Evolutionary conservation across 2,329 filamentous ascomycete species (phyloP).

Genomic region (Hymenoscyphus fraxineus): DNA sequence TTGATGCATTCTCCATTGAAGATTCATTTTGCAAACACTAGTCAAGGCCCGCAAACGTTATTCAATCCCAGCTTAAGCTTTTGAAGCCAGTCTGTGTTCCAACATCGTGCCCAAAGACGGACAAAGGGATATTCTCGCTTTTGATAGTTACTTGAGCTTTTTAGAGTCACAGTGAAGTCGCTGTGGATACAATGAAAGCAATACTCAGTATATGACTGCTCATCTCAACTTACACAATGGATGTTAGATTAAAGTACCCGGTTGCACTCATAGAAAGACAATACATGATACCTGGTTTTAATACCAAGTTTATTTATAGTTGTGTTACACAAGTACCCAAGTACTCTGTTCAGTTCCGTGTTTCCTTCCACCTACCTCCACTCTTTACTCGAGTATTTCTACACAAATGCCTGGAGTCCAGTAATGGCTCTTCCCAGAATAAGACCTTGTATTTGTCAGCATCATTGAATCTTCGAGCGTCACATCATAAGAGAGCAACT

Average conservation of each 20-base stretch:
- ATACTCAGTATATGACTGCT: not conserved
- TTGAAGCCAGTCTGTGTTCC: not conserved
- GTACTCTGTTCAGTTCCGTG: not conserved
- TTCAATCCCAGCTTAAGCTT: not conserved
- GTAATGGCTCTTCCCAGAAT: conserved; percentile 67
- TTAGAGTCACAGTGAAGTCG: not conserved
- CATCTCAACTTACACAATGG: not conserved
- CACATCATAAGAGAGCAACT: conserved; percentile 15
- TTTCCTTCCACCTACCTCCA: not conserved
- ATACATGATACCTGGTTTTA: not conserved
- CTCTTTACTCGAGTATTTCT: conserved; percentile 24
- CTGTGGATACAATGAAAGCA: not conserved
- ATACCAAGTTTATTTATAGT: not conserved
- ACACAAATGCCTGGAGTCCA: conserved; percentile 77
- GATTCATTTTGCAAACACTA: not conserved
- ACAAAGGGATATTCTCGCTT: not conserved
- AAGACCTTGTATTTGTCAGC: conserved; percentile 50
- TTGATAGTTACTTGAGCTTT: not conserved
- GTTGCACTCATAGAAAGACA: not conserved
- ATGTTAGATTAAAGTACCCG: not conserved
- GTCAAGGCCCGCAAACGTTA: not conserved
- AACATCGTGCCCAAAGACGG: not conserved
- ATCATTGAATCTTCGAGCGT: conserved; percentile 2
- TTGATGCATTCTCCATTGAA: not conserved
- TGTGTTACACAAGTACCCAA: not conserved